Evolutionary conservation across 73 alveolate species (phyloP), one percentile per base, ranked within the genome.

Genomic region (Paramecium octaurelia): DNA sequence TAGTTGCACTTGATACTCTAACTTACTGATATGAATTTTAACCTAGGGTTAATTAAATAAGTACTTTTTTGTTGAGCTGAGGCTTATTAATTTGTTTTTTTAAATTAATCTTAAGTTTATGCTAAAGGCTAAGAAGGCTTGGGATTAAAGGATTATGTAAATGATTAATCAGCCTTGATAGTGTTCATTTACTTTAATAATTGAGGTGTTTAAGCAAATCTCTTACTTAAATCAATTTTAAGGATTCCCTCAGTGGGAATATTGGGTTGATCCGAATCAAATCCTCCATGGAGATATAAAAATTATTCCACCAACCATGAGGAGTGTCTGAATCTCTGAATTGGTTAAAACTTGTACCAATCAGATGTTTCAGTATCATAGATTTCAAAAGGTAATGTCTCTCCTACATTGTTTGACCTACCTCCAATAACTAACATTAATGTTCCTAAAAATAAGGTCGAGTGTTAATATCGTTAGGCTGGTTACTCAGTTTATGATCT

Each of bases 281-380:
- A 95, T 20, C 99, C 99, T 42, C 99, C 99, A 93, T 97, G 99
- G 60, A 97, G 92, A 92, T 94, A 97, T 34, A 97, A 59, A 40
- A 86, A 42, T 36, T 86, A 24, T 57, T 94, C 98, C 8, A 86
- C 40, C 8, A 92, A 90, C 96, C 96, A 96, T 58, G 96, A 92
- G 8, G 99, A 95, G 83, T 97, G 99, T 89, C 99, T 96, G 90
- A 97, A 97, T 92, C 99, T 95, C 68, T 96, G 92, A 57, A 97
- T 96, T 40, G 98, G 84, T 21, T 93, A 77, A 86, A 97, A 94
- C 83, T 94, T 93, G 46, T 94, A 92, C 99, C 99, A 98, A 93
- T 98, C 99, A 44, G 98, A 94, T 40, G 97, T 97, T 93, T 97
- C 99, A n/a, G 99, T 98, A 90, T 97, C 99, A 92, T 98, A 98